A percentile compares a stretch with the other conserved stretches of the same genome.
Evolutionary conservation across 2,329 filamentous ascomycete species (phyloP).

Genomic region (Cryphonectria radicalis): DNA sequence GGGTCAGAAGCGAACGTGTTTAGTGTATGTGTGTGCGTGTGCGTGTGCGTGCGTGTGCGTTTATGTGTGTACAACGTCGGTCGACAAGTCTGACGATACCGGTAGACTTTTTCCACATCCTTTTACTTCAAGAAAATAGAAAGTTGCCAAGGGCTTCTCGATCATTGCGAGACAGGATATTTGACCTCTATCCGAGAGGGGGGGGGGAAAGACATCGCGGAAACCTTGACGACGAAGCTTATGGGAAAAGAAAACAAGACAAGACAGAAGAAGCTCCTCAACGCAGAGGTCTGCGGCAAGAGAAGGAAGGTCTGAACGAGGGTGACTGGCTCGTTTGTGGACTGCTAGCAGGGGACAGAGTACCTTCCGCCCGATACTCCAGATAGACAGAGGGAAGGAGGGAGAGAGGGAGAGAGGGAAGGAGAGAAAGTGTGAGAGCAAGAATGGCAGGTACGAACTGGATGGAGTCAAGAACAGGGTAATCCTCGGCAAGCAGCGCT

Average conservation of each 20-base stretch:
- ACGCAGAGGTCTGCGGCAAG: background rate
- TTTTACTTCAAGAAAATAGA: background rate
- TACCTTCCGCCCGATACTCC: background rate
- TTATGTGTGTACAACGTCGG: background rate
- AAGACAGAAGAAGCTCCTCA: background rate
- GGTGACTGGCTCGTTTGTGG: background rate
- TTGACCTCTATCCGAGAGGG: background rate
- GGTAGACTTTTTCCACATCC: background rate
- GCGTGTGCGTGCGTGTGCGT: background rate
- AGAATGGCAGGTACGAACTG: constrained; percentile 1
- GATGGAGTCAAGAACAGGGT: constrained; percentile 21
- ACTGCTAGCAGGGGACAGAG: background rate
- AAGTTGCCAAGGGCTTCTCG: background rate
- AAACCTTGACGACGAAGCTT: background rate
- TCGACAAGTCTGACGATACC: background rate
- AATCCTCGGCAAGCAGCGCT: constrained; percentile 23
- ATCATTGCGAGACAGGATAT: too few species aligned
- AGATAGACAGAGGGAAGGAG: background rate
- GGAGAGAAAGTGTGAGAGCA: background rate
- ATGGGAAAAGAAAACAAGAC: background rate
- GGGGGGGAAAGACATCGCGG: background rate
- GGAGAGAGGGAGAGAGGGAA: background rate
- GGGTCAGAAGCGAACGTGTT: background rate
- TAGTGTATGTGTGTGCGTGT: background rate
- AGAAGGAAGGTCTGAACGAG: background rate